These are phyloP conservation scores for Arthroderma sp. DNA, from an alignment of 2,329 filamentous ascomycete species.

Conservation along the genomic window DNA sequence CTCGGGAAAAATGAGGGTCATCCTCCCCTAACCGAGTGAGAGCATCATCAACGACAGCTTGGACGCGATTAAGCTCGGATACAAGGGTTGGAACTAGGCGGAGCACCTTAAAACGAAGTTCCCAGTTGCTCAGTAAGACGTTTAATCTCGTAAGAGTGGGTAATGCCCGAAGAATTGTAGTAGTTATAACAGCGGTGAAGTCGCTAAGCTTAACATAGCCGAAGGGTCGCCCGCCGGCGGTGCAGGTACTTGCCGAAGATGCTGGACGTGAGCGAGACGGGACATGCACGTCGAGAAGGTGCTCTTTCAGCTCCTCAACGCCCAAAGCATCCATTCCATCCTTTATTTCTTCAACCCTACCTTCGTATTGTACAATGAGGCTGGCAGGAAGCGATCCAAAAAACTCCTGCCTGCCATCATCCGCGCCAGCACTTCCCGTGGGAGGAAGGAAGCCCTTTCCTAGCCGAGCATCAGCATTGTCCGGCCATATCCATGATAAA, in stretches of 20 bases:
- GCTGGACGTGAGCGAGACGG: conserved; percentile 45
- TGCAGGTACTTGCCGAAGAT: conserved; percentile 31
- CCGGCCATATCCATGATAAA: conserved; percentile 46
- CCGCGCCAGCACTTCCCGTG: background rate
- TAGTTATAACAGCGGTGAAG: conserved; percentile 77
- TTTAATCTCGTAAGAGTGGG: conserved; percentile 66
- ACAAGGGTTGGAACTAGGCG: conserved; percentile 59
- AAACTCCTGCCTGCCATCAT: conserved; percentile 33
- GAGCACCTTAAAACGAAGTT: conserved; percentile 59
- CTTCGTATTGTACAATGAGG: conserved; percentile 56
- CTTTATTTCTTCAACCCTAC: conserved; percentile 59
- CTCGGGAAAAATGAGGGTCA: conserved; percentile 19
- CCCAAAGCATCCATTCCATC: conserved; percentile 31
- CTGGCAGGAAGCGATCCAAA: conserved; percentile 57
- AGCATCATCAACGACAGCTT: conserved; percentile 22
- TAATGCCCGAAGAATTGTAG: conserved; percentile 77
- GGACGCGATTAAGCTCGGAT: conserved; percentile 40
- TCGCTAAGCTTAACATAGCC: conserved; percentile 67
- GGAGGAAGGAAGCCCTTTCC: conserved; percentile 32
- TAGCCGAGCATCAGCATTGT: conserved; percentile 20
- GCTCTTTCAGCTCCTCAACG: conserved; percentile 69
- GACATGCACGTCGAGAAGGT: conserved; percentile 71
- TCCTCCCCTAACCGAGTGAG: conserved; percentile 17
- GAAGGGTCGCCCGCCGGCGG: conserved; percentile 22
- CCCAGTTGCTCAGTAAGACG: conserved; percentile 65